These are phyloP conservation scores for Hymenoscyphus linearis DNA, from an alignment of 2,329 filamentous ascomycete species.

Conservation along the genomic window DNA sequence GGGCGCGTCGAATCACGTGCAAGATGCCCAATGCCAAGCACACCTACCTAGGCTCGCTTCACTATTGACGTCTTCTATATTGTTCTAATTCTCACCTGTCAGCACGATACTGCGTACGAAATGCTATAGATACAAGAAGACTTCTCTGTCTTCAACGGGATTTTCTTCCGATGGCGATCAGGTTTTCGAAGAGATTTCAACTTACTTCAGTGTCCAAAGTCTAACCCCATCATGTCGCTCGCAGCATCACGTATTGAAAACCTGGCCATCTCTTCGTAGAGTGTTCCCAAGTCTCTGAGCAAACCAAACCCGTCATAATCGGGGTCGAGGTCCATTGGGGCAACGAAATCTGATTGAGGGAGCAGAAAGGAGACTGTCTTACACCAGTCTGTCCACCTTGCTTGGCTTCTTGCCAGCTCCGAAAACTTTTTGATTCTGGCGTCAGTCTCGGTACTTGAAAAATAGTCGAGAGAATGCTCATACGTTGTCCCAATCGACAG, in stretches of 20 bases:
- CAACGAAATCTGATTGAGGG: too few relatives aligned
- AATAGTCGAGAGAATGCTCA: not conserved
- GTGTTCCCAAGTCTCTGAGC: not conserved
- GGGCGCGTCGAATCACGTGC: not conserved
- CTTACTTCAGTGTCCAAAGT: not conserved
- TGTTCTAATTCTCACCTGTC: not conserved
- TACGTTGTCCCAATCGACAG: not conserved
- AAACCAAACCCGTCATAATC: not conserved
- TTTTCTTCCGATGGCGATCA: too few relatives aligned
- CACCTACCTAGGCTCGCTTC: not conserved
- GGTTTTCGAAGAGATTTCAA: not conserved
- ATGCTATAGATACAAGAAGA: too few relatives aligned
- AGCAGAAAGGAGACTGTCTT: too few relatives aligned
- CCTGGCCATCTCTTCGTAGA: not conserved
- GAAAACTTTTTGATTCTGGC: not conserved
- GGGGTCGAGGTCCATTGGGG: not conserved
- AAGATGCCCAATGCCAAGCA: too few relatives aligned
- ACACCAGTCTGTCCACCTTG: not conserved
- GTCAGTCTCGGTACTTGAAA: not conserved
- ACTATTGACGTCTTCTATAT: not conserved
- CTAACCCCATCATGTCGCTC: not conserved
- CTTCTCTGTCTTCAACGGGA: too few relatives aligned
- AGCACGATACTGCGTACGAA: not conserved
- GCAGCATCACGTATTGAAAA: not conserved
- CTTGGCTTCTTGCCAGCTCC: not conserved